A percentile compares a stretch with the other conserved stretches of the same genome.
Conservation (phyloP, 2,329 filamentous ascomycete species). For the Fusarium odoratissimum region DNA sequence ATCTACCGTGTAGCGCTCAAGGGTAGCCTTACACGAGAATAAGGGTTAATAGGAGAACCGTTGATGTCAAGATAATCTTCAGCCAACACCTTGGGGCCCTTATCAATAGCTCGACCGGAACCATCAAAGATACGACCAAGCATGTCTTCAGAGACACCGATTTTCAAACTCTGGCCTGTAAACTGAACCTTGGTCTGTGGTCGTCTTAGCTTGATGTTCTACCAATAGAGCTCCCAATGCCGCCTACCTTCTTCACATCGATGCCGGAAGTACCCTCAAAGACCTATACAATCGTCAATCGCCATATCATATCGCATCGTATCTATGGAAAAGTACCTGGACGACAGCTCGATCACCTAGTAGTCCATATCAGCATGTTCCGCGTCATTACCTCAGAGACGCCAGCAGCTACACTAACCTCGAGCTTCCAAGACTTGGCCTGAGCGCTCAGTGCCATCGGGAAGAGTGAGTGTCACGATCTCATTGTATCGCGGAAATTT, state of each 20-base stretch:
- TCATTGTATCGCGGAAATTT: constrained; percentile 98
- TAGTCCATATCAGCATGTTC: constrained; percentile 35
- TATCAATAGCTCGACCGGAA: constrained; percentile 97
- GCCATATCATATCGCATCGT: constrained; percentile 19
- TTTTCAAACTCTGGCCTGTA: constrained; percentile 95
- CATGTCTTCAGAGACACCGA: constrained; percentile 99
- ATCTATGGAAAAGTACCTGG: constrained; percentile 71
- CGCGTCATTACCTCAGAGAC: constrained; percentile 13
- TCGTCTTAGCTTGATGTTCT: constrained; percentile 42
- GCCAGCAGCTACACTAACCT: constrained; percentile 67
- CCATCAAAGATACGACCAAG: constrained; percentile 98
- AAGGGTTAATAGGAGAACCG: constrained; percentile 98
- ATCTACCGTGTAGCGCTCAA: not conserved
- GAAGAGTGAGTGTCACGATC: constrained; percentile 94
- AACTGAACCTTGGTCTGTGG: constrained; percentile 94
- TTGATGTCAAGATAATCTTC: constrained; percentile 99
- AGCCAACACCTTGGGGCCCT: constrained; percentile 96
- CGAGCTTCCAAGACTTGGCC: constrained; percentile 97
- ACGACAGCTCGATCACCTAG: constrained; percentile 92
- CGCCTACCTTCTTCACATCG: constrained; percentile 94
- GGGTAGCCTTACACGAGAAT: constrained; percentile 78
- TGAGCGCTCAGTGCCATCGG: constrained; percentile 92
- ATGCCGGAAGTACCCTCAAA: constrained; percentile 98
- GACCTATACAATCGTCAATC: constrained; percentile 68
- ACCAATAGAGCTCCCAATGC: constrained; percentile 2